Evolutionary conservation across 345 rosid species (phyloP).

Genomic region (Camelina neglecta): DNA sequence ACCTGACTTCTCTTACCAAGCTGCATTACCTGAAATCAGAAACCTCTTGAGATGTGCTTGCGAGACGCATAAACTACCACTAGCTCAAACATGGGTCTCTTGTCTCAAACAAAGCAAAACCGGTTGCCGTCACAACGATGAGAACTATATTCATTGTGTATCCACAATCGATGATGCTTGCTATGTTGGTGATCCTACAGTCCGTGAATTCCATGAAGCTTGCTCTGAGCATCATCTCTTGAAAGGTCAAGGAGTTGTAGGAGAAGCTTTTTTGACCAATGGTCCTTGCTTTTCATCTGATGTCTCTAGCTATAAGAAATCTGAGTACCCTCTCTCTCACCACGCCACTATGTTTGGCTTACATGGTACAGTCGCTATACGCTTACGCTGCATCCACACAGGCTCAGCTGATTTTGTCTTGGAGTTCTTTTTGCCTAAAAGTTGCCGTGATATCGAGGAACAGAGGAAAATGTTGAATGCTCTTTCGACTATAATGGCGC

Average conservation of each 20-base stretch:
- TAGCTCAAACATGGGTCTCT: conserved; percentile 90
- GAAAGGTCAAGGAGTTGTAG: conserved; percentile 92
- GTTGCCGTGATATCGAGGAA: conserved; percentile 60
- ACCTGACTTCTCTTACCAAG: conserved; percentile 56
- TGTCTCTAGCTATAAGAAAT: conserved; percentile 65
- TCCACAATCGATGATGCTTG: conserved; percentile 88
- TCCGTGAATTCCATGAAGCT: conserved; percentile 78
- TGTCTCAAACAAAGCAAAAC: conserved; percentile 83
- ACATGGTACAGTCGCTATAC: conserved; percentile 84
- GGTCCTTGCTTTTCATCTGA: conserved; percentile 89
- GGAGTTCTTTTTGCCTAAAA: conserved; percentile 89
- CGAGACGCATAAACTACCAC: conserved; percentile 75
- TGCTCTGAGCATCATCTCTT: conserved; percentile 96
- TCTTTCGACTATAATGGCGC: conserved; percentile 71
- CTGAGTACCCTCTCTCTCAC: conserved; percentile 92
- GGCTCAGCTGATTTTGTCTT: conserved; percentile 78
- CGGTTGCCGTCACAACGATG: conserved; percentile 82
- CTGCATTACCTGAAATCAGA: conserved; percentile 77
- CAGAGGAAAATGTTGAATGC: conserved; percentile 79
- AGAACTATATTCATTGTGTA: conserved; percentile 71
- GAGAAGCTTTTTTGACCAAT: conserved; percentile 85
- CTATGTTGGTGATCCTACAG: conserved; percentile 59
- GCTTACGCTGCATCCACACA: conserved; percentile 69
- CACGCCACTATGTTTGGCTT: conserved; percentile 87
- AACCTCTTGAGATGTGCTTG: conserved; percentile 80